Evolutionary conservation across 495 filamentous ascomycete species (phyloP), one percentile per base, ranked within the genome.

Genomic region (Xylaria bambusicola): DNA sequence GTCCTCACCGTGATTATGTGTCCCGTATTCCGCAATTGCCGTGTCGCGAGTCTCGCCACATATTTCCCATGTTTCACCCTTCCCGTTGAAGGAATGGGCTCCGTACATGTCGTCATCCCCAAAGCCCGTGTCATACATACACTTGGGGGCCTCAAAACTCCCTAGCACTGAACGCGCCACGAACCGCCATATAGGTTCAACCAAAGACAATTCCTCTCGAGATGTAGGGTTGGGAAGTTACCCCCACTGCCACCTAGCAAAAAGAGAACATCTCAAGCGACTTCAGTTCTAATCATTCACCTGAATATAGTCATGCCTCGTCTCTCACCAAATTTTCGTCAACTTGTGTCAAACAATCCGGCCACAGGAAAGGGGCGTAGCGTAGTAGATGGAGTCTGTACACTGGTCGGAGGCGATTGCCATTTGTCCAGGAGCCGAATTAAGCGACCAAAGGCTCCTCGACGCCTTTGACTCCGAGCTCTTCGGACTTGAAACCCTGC

Each of bases 361-460:
- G 29, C 26, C 46, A n/a, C 61, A 52, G 55, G 20, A 57, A 66
- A 63, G 18, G 55, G 55, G 57, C 33, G 61, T 33, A 51, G 48
- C 29, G 35, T 21, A 33, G 29, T 27, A 24, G 7, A 51, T 38
- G 59, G 59, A 13, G 60, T 57, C 56, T 54, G 45, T 59, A 65
- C 47, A 29, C 13, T 48, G 50, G 27, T 36, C 47, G 29, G 44
- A 52, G 54, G 29, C 21, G 46, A 35, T 50, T 58, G 24, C 60
- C 42, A 15, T 56, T 38, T 56, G 52, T 20, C 38, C 44, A n/a
- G 50, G 26, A 21, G 57, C 23, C 21, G 52, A 62, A 74, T 74
- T 53, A 73, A 44, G 62, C 49, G 48, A 74, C 62, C 56, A 80
- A 59, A 41, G 76, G 77, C 67, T 78, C 69, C 61, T 71, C 56